These are phyloP conservation scores for Scutellaria barbata DNA, from an alignment of 257 asterid genomes.

Conservation along the genomic window DNA sequence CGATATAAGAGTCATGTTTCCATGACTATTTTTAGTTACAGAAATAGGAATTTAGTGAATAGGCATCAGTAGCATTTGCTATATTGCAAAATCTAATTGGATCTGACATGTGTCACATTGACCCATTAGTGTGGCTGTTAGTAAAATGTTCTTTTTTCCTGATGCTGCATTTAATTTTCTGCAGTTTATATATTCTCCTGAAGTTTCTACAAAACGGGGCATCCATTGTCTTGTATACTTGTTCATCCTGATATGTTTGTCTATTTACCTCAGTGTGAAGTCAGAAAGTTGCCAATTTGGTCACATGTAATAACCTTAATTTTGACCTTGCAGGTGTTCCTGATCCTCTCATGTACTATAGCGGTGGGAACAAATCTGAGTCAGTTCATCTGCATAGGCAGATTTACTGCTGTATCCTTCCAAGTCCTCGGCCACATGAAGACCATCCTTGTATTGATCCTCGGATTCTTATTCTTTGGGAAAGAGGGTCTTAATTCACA, in stretches of 20 bases:
- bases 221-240: conserved; percentile 14
- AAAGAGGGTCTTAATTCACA: conserved; percentile 88
- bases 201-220: too few species aligned
- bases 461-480: conserved; percentile 86
- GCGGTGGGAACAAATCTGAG: conserved; percentile 95
- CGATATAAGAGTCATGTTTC: too few species aligned
- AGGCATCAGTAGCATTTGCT: too few species aligned
- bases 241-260: not conserved
- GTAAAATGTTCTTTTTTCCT: too few species aligned
- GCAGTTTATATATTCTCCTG: too few species aligned
- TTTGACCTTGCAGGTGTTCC: conserved; percentile 60
- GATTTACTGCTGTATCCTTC: conserved; percentile 94
- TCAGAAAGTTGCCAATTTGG: not conserved
- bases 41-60: too few species aligned
- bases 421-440: conserved; percentile 98
- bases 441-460: conserved; percentile 85
- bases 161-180: too few species aligned
- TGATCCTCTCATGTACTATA: conserved; percentile 77
- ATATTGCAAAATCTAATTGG: too few species aligned
- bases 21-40: too few species aligned
- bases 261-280: not conserved
- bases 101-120: too few species aligned
- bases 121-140: too few species aligned
- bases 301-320: not conserved
- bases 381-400: conserved; percentile 96